Evolutionary conservation across 2,329 filamentous ascomycete species (phyloP).

Genomic region (Phaeomoniella chlamydospora): DNA sequence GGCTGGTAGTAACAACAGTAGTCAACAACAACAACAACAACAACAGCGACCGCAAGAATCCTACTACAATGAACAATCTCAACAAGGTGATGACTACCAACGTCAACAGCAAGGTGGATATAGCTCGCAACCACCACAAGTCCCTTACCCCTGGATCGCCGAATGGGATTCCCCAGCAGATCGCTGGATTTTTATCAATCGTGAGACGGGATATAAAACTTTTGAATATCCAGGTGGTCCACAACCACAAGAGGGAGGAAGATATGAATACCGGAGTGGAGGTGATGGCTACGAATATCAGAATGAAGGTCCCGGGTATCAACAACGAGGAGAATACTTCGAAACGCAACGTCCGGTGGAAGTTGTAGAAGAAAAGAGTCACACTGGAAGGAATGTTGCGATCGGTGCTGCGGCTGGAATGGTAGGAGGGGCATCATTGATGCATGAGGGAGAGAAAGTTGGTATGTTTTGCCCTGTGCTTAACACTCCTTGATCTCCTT

Average conservation of each 20-base stretch:
- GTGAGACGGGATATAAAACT: slow-evolving; percentile 27
- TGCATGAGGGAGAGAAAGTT: slow-evolving; percentile 30
- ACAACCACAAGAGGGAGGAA: background rate
- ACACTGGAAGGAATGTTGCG: slow-evolving; percentile 20
- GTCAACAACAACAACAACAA: background rate
- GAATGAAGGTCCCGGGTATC: background rate
- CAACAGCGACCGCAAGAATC: background rate
- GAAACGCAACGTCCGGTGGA: too few species aligned
- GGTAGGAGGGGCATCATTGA: slow-evolving; percentile 27
- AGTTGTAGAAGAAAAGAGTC: slow-evolving; percentile 11
- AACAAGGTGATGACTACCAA: slow-evolving; percentile 1
- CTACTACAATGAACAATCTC: background rate
- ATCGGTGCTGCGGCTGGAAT: slow-evolving; percentile 25
- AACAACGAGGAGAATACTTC: slow-evolving; percentile 3
- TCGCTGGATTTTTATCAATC: slow-evolving; percentile 31
- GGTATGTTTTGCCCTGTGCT: slow-evolving; percentile 16
- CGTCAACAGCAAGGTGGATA: slow-evolving; percentile 1
- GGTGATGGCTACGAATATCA: background rate
- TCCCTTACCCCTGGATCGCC: slow-evolving; percentile 29
- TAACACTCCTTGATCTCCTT: too few species aligned
- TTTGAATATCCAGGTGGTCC: slow-evolving; percentile 18
- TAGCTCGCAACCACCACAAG: slow-evolving; percentile 6
- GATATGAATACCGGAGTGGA: background rate
- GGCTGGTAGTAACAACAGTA: too few species aligned
- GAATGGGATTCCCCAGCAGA: slow-evolving; percentile 25